phyloP scores from a whole-genome alignment of 116 monocot genomes.

The Cymodocea nodosa region DNA sequence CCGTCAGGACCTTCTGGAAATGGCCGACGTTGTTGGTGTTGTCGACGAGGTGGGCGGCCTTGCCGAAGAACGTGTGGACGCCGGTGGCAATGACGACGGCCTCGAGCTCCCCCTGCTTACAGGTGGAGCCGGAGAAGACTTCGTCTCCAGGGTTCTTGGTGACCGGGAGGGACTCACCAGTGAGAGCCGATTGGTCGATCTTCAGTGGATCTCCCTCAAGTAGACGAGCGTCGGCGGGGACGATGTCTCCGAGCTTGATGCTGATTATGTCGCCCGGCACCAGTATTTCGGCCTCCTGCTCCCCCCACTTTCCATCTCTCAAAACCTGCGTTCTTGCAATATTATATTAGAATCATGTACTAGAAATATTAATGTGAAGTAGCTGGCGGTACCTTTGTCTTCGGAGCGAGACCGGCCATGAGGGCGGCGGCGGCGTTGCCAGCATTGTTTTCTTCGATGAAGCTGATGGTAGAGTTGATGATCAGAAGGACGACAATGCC shows the following conservation, averaged over 20 bases:
- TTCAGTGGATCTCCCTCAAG: conserved; percentile 66
- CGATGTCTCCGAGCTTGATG: conserved; percentile 82
- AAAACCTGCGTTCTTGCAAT: conserved; percentile 25
- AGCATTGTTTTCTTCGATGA: conserved; percentile 93
- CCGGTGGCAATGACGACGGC: conserved; percentile 69
- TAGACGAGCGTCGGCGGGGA: conserved; percentile 67
- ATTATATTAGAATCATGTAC: not conserved
- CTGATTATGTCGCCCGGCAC: conserved; percentile 91
- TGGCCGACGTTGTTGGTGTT: conserved; percentile 79
- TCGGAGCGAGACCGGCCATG: conserved; percentile 93
- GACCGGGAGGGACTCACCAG: conserved; percentile 47
- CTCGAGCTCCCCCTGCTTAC: conserved; percentile 57
- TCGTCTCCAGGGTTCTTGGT: conserved; percentile 34
- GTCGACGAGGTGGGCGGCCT: conserved; percentile 83
- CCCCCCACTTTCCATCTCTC: conserved; percentile 56
- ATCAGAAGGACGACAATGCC: conserved; percentile 67
- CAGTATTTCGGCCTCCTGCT: conserved; percentile 69
- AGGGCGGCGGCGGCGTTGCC: conserved; percentile 87
- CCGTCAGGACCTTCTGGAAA: conserved; percentile 76
- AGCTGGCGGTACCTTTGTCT: conserved; percentile 42
- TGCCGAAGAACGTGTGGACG: conserved; percentile 87
- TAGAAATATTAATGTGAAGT: not conserved
- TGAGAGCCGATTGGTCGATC: conserved; percentile 58
- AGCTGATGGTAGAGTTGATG: conserved; percentile 91
- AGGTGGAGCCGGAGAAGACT: conserved; percentile 50